phyloP scores from a whole-genome alignment of 148 eudicot species.

The Cornus suecica region DNA sequence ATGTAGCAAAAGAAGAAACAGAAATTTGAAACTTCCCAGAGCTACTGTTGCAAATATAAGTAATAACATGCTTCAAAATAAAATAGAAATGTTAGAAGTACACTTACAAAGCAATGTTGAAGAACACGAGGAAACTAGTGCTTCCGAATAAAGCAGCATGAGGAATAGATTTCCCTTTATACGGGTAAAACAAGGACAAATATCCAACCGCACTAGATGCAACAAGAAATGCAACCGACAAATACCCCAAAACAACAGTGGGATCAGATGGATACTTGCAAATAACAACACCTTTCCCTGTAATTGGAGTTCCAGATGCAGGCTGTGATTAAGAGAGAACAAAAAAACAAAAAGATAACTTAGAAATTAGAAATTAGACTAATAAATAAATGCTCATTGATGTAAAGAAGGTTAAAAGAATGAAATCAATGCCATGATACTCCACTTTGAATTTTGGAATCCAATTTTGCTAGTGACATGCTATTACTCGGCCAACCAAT shows the following conservation, averaged over 20 bases:
- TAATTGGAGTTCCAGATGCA: conserved; percentile 64
- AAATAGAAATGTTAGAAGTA: not conserved
- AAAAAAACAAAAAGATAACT: conserved; percentile 5
- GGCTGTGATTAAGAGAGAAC: conserved; percentile 49
- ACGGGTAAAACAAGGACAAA: conserved; percentile 64
- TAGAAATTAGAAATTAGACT: not conserved
- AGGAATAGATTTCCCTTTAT: conserved; percentile 73
- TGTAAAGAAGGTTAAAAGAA: not conserved
- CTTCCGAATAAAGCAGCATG: conserved; percentile 60
- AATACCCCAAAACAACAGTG: conserved; percentile 60
- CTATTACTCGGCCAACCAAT: not conserved
- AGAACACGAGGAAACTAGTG: conserved; percentile 68
- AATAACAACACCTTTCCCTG: conserved; percentile 66
- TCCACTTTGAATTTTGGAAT: not conserved
- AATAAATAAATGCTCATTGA: not conserved
- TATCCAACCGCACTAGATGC: conserved; percentile 51
- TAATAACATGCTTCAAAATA: not conserved
- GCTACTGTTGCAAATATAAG: not conserved
- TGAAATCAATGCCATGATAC: not conserved
- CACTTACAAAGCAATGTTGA: conserved; percentile 74
- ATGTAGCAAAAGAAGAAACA: too few relatives aligned
- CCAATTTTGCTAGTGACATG: not conserved
- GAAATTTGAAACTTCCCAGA: not conserved
- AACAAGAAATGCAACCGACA: conserved; percentile 52
- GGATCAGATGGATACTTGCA: conserved; percentile 91